phyloP scores from a whole-genome alignment of 306 rosid genomes.

The Pueraria montana region DNA sequence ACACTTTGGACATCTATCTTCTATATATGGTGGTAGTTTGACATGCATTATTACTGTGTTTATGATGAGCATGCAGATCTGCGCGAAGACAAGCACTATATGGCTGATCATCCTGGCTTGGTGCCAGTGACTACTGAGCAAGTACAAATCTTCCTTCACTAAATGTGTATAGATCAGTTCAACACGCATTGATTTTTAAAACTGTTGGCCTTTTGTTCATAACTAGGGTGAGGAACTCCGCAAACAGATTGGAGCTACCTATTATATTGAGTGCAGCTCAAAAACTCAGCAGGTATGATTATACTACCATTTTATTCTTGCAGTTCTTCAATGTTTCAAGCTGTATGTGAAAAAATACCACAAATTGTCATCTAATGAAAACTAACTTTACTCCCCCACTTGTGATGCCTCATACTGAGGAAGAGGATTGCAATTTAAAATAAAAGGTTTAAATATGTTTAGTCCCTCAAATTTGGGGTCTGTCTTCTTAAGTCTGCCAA shows the following conservation, averaged over 20 bases:
- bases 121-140: constrained; percentile 87
- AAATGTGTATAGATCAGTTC: constrained; percentile 40
- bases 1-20: constrained; percentile 23
- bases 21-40: constrained; percentile 37
- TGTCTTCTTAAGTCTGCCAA: no score
- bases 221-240: constrained; percentile 94
- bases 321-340: constrained; percentile 6
- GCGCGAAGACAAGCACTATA: constrained; percentile 86
- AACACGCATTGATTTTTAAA: constrained; percentile 21
- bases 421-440: constrained; percentile 14
- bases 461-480: no score
- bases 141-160: constrained; percentile 56
- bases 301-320: constrained; percentile 37
- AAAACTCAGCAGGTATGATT: constrained; percentile 90
- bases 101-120: constrained; percentile 91
- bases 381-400: not conserved
- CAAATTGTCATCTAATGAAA: not conserved
- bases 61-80: constrained; percentile 69
- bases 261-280: constrained; percentile 93
- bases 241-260: constrained; percentile 82
- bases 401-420: constrained; percentile 12
- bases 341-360: not conserved
- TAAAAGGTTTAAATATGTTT: no score
- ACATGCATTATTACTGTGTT: constrained; percentile 32
- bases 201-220: constrained; percentile 40